Evolutionary conservation across 352 stramenopile genomes (phyloP), one percentile per base, ranked within the genome.

Genomic region (Phytopythium sindhum): DNA sequence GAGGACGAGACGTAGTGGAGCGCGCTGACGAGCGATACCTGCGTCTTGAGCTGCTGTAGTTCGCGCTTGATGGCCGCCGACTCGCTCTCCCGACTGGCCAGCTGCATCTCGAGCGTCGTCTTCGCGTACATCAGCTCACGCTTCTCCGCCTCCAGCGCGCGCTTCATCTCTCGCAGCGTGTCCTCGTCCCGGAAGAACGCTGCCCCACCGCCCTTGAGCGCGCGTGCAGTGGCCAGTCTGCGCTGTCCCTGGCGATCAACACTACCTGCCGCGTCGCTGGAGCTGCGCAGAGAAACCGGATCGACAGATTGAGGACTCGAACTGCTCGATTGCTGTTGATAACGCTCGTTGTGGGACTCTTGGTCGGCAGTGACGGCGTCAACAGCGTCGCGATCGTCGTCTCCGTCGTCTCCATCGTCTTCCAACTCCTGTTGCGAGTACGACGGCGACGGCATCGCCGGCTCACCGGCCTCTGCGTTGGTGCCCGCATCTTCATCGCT

Each of bases 141-240:
- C 56, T 86, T 80, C 57, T 89, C 76, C 2, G 66, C 67, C 1
- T 68, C 73, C 7, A 89, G 56, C 17, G 69, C 48, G 17, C 57
- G 61, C 24, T 68, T 73, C 63, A 78, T 78, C 35, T 84, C 80
- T 3, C 65, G 52, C 29, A 91, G 53, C 14, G 72, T 66, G n/a
- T 88, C 80, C 26, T 76, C 67, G 42, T 91, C 80, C 12, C 74
- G 76, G 44, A 89, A 88, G 47, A 91, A 91, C 0, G 55, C 42
- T 2, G 69, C 53, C 21, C 53, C 67, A 1, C 29, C 57, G 11
- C 70, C 61, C 58, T 69, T 75, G 48, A 73, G 69, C 12, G 59
- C 51, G 48, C 63, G 28, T 19, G 67, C 51, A 44, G 63, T 35
- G 17, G 17, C 21, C 19, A 0, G 42, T 8, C 17, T 26, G 23